Conservation (phyloP, 192 early-diverging fungal species). For the Podila minutissima region DNA sequence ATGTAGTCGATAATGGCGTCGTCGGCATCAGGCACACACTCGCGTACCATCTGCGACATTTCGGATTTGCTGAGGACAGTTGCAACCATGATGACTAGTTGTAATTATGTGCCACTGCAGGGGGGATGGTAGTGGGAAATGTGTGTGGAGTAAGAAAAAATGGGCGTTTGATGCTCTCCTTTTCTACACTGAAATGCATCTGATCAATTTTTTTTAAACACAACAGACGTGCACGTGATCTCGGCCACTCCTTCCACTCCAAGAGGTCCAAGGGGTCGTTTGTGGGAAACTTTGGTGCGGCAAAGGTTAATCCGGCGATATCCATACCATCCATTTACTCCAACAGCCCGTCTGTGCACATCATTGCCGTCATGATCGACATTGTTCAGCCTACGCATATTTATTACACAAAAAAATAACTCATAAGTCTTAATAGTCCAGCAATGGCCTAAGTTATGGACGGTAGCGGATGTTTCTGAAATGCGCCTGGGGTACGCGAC, state of each 20-base stretch:
- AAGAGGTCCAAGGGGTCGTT: too few relatives aligned
- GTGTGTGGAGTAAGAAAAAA: neutral
- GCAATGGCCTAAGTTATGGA: slow-evolving; percentile 4
- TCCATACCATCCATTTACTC: too few relatives aligned
- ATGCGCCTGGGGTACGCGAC: slow-evolving; percentile 16
- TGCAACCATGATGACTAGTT: slow-evolving; percentile 29
- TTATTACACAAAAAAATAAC: neutral
- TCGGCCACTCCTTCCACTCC: neutral
- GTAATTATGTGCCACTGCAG: neutral
- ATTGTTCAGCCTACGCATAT: too few relatives aligned
- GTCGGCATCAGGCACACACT: slow-evolving; percentile 76
- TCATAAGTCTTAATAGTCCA: neutral
- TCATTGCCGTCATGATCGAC: too few relatives aligned
- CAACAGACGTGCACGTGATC: neutral
- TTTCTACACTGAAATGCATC: neutral
- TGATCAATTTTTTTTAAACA: neutral
- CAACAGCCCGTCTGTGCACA: too few relatives aligned
- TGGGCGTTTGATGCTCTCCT: neutral
- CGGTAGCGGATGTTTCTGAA: slow-evolving; percentile 45
- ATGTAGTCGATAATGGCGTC: slow-evolving; percentile 82
- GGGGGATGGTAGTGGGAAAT: neutral
- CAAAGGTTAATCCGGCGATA: too few relatives aligned
- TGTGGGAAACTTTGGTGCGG: too few relatives aligned
- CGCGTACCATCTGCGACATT: slow-evolving; percentile 59
- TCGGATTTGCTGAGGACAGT: slow-evolving; percentile 41